Base-by-base conservation (phyloP, 768 basidiomycete genomes). In the Trametes maxima region DNA sequence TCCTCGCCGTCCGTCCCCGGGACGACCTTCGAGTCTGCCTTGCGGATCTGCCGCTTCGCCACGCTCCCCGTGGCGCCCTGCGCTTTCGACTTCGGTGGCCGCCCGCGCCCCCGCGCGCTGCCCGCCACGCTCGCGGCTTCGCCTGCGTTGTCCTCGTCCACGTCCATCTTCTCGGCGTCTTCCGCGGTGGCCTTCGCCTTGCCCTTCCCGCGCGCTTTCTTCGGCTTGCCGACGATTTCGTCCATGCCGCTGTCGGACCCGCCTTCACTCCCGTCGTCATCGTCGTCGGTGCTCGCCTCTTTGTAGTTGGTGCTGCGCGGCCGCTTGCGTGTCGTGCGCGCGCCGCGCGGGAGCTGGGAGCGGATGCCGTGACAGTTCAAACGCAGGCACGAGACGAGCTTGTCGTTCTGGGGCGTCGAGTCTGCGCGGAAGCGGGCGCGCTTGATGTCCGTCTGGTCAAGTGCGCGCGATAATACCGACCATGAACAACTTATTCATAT, bases 371-470 rank as follows among this genome's bases (percentile, higher is more conserved):
- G 82, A 64, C 90, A 92, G 28, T 84, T 79, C 12, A 83, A 67
- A 3, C 73, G 71, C 22, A 78, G 72, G 68, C 91, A 93, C 0
- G 88, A 82, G 1, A 73, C 73, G 57, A 92, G 80, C 70, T 86
- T 92, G 69, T 93, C 91, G 60, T 89, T 77, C 33, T 80, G 74
- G 1, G 77, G 73, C 1, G 87, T 85, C 16, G 91, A 88, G 72
- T 93, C 91, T 5, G 85, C 84, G 51, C 90, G 84, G 77, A 91
- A 93, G 5, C 90, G 80, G 0, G 91, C 91, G 46, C 91, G 88
- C 73, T 83, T 92, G 40, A 73, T 55, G 66, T 92, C 91, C 1
- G 83, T 87, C 90, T 92, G 61, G 22, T 33, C 28, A 8, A 33
- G 28, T 33, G 28, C 21, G 45, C 6, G 24, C 39, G 50, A 51